phyloP scores from a whole-genome alignment of 164 flowering plant genomes.

The Magnolia officinalis region DNA sequence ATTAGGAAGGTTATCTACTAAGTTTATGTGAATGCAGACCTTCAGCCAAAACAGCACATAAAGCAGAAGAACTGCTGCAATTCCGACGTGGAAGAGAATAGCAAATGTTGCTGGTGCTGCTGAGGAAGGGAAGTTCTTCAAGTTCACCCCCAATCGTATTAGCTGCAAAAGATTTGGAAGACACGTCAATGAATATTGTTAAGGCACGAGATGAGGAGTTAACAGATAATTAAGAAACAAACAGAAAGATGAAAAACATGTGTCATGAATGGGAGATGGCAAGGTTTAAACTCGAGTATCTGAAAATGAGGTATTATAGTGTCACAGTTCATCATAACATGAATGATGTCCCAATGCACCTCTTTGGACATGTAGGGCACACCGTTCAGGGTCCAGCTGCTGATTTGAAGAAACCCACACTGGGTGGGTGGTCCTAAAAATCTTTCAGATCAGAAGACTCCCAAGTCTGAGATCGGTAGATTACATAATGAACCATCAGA shows the following conservation, averaged over 20 bases:
- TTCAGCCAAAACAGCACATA: conserved; percentile 92
- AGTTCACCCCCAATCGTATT: conserved; percentile 62
- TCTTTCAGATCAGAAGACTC: too few relatives aligned
- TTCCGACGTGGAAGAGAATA: conserved; percentile 73
- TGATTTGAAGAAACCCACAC: too few relatives aligned
- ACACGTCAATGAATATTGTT: background rate
- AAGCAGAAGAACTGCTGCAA: conserved; percentile 73
- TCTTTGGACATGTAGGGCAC: too few relatives aligned
- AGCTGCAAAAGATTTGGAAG: conserved; percentile 40
- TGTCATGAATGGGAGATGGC: background rate
- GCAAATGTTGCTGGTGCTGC: conserved; percentile 68
- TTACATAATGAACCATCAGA: too few relatives aligned
- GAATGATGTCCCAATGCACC: too few relatives aligned
- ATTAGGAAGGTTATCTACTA: background rate
- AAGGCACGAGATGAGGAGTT: background rate
- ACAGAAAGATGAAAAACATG: background rate
- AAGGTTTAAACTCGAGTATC: background rate
- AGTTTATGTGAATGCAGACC: conserved; percentile 34
- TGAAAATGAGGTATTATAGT: background rate
- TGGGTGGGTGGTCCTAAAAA: too few relatives aligned
- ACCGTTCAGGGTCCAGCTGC: too few relatives aligned
- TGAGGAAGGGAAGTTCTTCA: conserved; percentile 78
- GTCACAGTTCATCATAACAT: too few relatives aligned
- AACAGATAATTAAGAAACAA: background rate
- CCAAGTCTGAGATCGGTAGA: too few relatives aligned